phyloP scores from a whole-genome alignment of 495 filamentous ascomycete genomes.

The Lasiosphaeria ovina region DNA sequence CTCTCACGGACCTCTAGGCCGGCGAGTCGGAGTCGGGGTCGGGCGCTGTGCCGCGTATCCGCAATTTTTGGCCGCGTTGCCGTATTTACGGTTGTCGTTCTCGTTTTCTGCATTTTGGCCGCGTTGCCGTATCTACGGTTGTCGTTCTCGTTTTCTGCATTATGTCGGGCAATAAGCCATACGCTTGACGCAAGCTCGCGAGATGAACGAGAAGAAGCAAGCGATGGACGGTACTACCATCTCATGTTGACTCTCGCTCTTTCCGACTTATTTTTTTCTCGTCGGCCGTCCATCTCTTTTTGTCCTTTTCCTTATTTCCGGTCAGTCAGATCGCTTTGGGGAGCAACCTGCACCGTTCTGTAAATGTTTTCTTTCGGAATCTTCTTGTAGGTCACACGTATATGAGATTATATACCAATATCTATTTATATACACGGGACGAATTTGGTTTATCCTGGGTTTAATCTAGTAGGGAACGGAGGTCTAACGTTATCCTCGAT shows the following conservation, averaged over 20 bases:
- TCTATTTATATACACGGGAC: not conserved
- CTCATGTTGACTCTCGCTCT: not conserved
- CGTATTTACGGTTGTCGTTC: conserved; percentile 24
- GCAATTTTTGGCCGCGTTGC: conserved; percentile 27
- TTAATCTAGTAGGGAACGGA: conserved; percentile 8
- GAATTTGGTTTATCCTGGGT: not conserved
- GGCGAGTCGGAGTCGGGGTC: too few species aligned
- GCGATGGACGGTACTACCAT: too few species aligned
- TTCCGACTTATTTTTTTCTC: not conserved
- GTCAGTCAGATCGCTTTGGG: not conserved
- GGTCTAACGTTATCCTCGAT: conserved; percentile 9
- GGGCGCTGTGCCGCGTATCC: conserved; percentile 14
- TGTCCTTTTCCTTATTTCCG: conserved; percentile 14
- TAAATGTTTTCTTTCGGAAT: not conserved
- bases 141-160: conserved; percentile 30
- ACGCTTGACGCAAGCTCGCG: conserved; percentile 7
- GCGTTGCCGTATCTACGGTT: conserved; percentile 23
- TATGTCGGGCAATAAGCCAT: conserved; percentile 20
- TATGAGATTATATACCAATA: not conserved
- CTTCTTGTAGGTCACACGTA: not conserved
- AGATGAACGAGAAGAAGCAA: not conserved
- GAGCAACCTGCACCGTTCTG: not conserved
- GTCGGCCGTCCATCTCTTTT: conserved; percentile 20
- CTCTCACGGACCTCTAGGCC: conserved; percentile 26
- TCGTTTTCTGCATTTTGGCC: conserved; percentile 31